Evolutionary conservation across 2,329 filamentous ascomycete genomes (phyloP).

Genomic region (Aschersonia sp.): DNA sequence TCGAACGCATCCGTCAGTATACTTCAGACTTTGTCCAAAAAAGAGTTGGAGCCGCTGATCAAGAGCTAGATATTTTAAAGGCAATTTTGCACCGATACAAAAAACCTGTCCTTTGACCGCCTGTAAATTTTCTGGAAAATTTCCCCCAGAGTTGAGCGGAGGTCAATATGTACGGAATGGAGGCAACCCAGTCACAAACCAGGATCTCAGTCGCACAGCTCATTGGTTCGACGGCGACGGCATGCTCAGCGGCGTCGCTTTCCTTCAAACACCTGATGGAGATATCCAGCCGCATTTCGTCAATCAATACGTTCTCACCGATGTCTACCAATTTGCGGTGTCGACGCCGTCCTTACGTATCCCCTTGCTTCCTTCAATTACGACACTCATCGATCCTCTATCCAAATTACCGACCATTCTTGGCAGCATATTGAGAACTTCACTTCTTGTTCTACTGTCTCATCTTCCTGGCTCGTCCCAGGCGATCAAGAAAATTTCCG

Average conservation of each 20-base stretch:
- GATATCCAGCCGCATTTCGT: neutral
- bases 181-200: neutral
- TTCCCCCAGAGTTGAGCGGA: neutral
- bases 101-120: neutral
- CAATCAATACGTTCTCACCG: neutral
- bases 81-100: neutral
- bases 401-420: neutral
- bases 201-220: neutral
- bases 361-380: neutral
- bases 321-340: neutral
- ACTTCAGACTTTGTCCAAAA: neutral
- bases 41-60: neutral
- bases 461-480: neutral
- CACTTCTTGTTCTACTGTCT: neutral
- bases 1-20: neutral
- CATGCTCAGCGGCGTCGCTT: constrained; percentile 1
- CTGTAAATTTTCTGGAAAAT: neutral
- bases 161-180: neutral
- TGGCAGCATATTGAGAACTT: neutral
- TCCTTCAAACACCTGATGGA: neutral
- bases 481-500: neutral
- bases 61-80: neutral
- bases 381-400: neutral
- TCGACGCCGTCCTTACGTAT: neutral
- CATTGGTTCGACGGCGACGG: constrained; percentile 1